Base-by-base conservation (phyloP, 2,329 filamentous ascomycete species). In the Myriosclerotinia curreyana region DNA sequence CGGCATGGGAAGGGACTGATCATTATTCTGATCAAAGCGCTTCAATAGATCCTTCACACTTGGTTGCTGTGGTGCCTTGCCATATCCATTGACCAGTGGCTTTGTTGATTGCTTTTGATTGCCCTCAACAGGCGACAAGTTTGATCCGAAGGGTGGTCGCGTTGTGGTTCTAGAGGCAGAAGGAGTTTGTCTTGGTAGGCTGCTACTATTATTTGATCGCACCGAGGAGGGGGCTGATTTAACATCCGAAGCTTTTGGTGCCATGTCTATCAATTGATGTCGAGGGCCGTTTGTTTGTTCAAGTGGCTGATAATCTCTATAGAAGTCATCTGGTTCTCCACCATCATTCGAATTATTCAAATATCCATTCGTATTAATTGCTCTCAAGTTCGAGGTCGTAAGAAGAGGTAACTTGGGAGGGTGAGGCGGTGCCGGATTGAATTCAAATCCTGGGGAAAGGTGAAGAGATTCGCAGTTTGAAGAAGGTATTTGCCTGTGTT, bases 1-100 rank as follows among this genome's bases (percentile, higher is more conserved):
- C 31, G 60, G 55, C 11, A 79, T 31, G 75, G 77, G 56, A 77
- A 70, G 66, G 78, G 78, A 44, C 72, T 79, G 42, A 36, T 71
- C 69, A 62, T 70, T 79, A 69, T 81, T 86, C 72, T 87, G 85
- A 75, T 94, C 90, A 77, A 94, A 95, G 62, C 84, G 87, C 76
- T 88, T 91, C 71, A 90, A 87, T 67, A 95, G 80, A 73, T 95
- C 90, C 77, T 88, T 91, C 70, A 95, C 89, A 66, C 88, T 93
- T n/a, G 86, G 81, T 60, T 72, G 69, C 25, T 66, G 65, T 40
- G 48, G 15, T 38, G 68, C 50, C 31, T 67, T 70, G 1, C 67
- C 48, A 28, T 66, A 65, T 38, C 69, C 71, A 61, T 73, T 74
- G 36, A 70, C 60, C 12, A 65, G 67, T 7, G 70, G 65, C 44